These are phyloP conservation scores for Boletus edulis DNA, from an alignment of 768 basidiomycete genomes.

Conservation along the genomic window DNA sequence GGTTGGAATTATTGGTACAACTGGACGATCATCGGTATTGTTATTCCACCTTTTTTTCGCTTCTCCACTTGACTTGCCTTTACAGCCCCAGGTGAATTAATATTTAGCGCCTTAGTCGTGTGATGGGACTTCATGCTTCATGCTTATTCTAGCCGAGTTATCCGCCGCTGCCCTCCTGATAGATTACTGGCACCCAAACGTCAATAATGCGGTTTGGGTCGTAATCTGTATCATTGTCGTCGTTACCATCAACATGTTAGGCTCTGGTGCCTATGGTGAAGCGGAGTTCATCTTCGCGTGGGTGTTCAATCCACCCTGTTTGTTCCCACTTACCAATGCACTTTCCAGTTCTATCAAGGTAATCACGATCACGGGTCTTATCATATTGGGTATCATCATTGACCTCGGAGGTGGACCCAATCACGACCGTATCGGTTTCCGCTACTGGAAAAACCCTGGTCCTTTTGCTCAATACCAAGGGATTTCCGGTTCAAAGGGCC, in stretches of 20 bases:
- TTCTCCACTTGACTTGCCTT: not conserved
- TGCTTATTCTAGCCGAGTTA: slow-evolving; percentile 25
- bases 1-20: slow-evolving; percentile 57
- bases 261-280: slow-evolving; percentile 79
- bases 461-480: slow-evolving; percentile 73
- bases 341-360: slow-evolving; percentile 73
- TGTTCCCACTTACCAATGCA: not conserved
- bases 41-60: not conserved
- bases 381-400: slow-evolving; percentile 68
- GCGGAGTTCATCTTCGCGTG: slow-evolving; percentile 85
- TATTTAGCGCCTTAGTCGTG: not conserved
- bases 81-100: slow-evolving; percentile 26
- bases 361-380: slow-evolving; percentile 73
- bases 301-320: not conserved
- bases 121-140: not conserved
- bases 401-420: slow-evolving; percentile 88
- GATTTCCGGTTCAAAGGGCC: slow-evolving; percentile 68
- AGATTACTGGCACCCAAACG: slow-evolving; percentile 60
- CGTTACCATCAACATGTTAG: slow-evolving; percentile 70
- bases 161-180: slow-evolving; percentile 66
- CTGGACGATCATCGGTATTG: slow-evolving; percentile 26
- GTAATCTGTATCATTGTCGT: slow-evolving; percentile 73
- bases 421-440: slow-evolving; percentile 60
- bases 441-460: slow-evolving; percentile 86
- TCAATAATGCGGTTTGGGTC: slow-evolving; percentile 77